Percentiles rank a stretch among this genome's conserved stretches.
Conservation (phyloP, 208 protist species). For the Balamuthia mandrillaris region DNA sequence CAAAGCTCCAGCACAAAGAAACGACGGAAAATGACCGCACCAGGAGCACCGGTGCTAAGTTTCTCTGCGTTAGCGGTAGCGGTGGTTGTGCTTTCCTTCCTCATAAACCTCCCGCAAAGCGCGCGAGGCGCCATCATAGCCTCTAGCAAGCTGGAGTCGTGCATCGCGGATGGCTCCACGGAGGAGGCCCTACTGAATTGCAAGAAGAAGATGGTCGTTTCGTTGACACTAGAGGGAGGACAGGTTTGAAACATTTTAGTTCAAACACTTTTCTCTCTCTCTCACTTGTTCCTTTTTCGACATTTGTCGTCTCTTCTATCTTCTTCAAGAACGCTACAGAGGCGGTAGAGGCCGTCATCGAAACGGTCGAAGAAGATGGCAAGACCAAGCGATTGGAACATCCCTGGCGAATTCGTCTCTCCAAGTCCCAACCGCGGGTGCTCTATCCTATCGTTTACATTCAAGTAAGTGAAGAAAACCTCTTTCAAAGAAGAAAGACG, state of each 20-base stretch:
- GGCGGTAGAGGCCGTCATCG: neutral
- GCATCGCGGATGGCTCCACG: neutral
- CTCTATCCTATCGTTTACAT: conserved; percentile 16
- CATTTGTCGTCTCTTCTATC: neutral
- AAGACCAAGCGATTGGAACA: neutral
- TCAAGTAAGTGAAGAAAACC: neutral
- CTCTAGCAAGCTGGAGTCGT: neutral
- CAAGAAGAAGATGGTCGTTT: neutral
- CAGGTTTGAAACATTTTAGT: neutral
- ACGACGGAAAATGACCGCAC: no score
- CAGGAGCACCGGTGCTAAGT: no score
- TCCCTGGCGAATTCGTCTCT: neutral
- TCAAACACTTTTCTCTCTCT: neutral
- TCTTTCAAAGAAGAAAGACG: no score
- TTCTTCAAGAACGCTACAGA: neutral
- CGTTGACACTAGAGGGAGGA: neutral
- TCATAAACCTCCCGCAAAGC: no score
- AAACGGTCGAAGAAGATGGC: neutral
- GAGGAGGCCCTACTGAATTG: neutral
- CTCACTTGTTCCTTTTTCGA: no score
- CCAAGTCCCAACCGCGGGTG: conserved; percentile 1
- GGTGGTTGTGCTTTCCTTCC: no score
- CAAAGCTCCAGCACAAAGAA: no score
- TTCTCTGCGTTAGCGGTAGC: no score
- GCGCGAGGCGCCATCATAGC: neutral